Percentiles rank a stretch among this genome's conserved stretches.
Conservation (phyloP, 2,329 filamentous ascomycete genomes). For the Sarocladium brachiariae region DNA sequence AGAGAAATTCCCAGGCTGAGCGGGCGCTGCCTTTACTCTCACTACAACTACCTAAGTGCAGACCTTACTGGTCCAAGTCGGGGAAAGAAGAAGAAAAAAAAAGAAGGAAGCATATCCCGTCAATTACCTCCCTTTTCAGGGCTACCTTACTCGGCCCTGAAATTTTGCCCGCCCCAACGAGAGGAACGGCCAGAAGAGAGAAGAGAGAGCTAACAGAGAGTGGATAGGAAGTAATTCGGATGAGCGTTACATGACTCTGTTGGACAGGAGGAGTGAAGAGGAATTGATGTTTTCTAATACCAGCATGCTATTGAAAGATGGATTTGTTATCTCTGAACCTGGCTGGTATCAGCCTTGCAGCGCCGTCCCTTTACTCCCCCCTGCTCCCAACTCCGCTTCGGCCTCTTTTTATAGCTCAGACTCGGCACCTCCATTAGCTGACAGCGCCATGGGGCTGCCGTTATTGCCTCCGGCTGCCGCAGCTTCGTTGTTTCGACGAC, state of each 20-base stretch:
- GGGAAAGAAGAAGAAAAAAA: not conserved
- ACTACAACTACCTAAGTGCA: too few relatives aligned
- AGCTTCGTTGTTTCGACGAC: constrained; percentile 32
- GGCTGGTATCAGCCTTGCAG: not conserved
- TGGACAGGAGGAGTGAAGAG: not conserved
- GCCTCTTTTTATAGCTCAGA: constrained; percentile 39
- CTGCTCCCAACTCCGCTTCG: not conserved
- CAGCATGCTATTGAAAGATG: not conserved
- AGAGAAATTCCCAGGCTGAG: too few relatives aligned
- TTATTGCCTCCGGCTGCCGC: constrained; percentile 21
- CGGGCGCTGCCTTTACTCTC: too few relatives aligned
- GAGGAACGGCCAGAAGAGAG: too few relatives aligned
- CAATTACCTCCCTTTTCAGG: too few relatives aligned
- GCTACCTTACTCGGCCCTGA: too few relatives aligned
- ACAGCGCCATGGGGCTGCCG: constrained; percentile 50
- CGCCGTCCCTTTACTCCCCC: not conserved
- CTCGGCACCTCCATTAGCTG: constrained; percentile 46
- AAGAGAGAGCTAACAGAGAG: too few relatives aligned
- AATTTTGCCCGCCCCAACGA: too few relatives aligned
- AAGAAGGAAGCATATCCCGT: too few relatives aligned
- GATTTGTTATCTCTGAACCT: not conserved
- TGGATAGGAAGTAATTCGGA: too few relatives aligned
- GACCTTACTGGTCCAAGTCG: too few relatives aligned
- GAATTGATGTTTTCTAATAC: not conserved
- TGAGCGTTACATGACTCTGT: not conserved